Evolutionary conservation across 2,329 filamentous ascomycete species (phyloP).

Genomic region (Apiospora aurea): DNA sequence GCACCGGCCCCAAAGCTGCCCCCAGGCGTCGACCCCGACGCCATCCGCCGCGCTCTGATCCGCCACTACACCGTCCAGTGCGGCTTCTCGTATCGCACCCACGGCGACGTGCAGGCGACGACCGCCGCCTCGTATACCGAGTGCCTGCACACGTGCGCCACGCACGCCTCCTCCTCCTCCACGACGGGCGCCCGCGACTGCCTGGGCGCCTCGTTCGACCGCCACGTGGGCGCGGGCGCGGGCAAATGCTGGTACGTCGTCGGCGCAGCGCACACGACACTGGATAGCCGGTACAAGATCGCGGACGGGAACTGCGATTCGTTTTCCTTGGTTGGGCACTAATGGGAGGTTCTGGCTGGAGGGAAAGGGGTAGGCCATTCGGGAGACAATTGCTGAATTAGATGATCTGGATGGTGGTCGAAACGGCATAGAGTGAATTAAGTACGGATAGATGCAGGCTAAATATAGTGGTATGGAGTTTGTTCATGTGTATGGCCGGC

Average conservation of each 20-base stretch:
- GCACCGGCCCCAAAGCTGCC: background rate
- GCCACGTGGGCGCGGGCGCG: background rate
- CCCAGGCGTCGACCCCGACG: background rate
- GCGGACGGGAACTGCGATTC: background rate
- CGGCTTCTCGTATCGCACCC: background rate
- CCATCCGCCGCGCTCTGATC: background rate
- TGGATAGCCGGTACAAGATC: background rate
- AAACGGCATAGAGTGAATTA: background rate
- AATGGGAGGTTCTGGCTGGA: too few species aligned
- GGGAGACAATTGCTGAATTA: background rate
- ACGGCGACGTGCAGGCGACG: background rate
- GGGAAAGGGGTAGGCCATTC: background rate
- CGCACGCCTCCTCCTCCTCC: background rate
- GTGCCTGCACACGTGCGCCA: background rate
- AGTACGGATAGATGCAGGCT: background rate
- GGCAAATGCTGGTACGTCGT: constrained; percentile 1
- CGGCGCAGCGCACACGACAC: background rate
- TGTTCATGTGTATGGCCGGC: background rate
- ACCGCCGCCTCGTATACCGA: background rate
- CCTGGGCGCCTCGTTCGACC: background rate
- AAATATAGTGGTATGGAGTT: too few species aligned
- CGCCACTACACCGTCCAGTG: constrained; percentile 1
- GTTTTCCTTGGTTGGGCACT: background rate
- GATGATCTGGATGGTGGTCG: background rate
- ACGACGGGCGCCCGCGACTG: background rate